Evolutionary conservation across 2,329 filamentous ascomycete genomes (phyloP).

Genomic region (Magnaporthiopsis rhizophila): DNA sequence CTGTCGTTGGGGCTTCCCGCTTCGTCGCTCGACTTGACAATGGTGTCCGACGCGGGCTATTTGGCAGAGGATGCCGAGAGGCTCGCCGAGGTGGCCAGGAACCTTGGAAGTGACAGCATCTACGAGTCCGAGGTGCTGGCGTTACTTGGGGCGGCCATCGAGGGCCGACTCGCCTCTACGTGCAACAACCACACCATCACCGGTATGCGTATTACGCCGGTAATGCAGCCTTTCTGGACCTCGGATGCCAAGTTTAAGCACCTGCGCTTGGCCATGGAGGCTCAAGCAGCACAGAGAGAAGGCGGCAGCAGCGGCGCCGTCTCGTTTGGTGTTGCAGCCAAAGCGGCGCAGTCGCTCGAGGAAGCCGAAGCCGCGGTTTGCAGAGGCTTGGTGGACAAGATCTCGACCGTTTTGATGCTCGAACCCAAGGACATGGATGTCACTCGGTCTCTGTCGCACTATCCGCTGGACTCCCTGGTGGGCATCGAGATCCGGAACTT

Average conservation of each 20-base stretch:
- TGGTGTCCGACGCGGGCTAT: conserved; percentile 41
- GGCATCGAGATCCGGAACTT: conserved; percentile 43
- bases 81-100: conserved; percentile 30
- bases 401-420: conserved; percentile 41
- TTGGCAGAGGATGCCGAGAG: conserved; percentile 38
- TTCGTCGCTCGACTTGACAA: conserved; percentile 42
- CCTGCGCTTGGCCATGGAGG: conserved; percentile 31
- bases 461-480: conserved; percentile 39
- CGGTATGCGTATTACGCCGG: conserved; percentile 38
- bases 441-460: conserved; percentile 30
- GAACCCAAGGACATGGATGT: conserved; percentile 39
- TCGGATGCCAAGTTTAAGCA: conserved; percentile 44
- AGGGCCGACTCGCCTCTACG: conserved; percentile 9
- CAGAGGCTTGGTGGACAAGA: conserved; percentile 36
- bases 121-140: conserved; percentile 14
- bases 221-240: conserved; percentile 41
- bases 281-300: conserved; percentile 22
- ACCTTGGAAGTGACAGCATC: conserved; percentile 14
- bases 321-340: conserved; percentile 31
- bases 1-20: conserved; percentile 24
- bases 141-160: conserved; percentile 13
- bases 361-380: conserved; percentile 36
- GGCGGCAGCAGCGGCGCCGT: conserved; percentile 21
- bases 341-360: conserved; percentile 29
- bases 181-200: conserved; percentile 41